These are phyloP conservation scores for Amborella trichopoda DNA, from an alignment of 164 flowering plant species.

Conservation along the genomic window DNA sequence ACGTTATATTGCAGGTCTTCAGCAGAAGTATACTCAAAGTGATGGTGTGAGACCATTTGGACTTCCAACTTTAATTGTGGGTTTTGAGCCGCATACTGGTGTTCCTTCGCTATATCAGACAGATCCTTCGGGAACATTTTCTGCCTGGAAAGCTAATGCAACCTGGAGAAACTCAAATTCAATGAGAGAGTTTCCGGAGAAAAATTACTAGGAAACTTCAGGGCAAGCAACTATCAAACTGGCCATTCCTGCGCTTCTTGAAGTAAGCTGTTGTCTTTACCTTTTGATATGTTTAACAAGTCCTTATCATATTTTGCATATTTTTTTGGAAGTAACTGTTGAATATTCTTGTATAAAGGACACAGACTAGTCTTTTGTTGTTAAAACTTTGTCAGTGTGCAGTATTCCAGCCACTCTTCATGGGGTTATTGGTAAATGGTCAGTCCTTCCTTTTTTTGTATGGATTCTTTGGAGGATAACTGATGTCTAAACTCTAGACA, in stretches of 20 bases:
- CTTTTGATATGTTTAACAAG: no score
- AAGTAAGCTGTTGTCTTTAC: no score
- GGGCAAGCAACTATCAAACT: conserved; percentile 93
- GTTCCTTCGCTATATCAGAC: conserved; percentile 91
- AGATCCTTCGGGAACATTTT: conserved; percentile 96
- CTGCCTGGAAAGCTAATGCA: conserved; percentile 98
- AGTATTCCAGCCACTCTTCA: no score
- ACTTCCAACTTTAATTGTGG: conserved; percentile 84
- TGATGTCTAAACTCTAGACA: no score
- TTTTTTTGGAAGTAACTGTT: no score
- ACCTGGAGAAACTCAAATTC: conserved; percentile 97
- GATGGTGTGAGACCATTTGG: conserved; percentile 99
- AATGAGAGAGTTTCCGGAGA: conserved; percentile 80
- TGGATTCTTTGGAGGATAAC: no score
- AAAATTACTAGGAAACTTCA: conserved; percentile 90
- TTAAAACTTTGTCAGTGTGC: no score
- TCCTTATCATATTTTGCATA: no score
- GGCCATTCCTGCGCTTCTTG: conserved; percentile 90
- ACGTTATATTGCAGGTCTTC: conserved; percentile 94
- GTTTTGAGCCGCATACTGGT: conserved; percentile 86
- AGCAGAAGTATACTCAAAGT: conserved; percentile 96
- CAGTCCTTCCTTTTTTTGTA: no score
- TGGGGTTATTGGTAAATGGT: no score
- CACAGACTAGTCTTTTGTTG: no score
- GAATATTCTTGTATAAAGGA: no score